phyloP scores from a whole-genome alignment of 495 filamentous ascomycete species.

The Daldinia grandis region DNA sequence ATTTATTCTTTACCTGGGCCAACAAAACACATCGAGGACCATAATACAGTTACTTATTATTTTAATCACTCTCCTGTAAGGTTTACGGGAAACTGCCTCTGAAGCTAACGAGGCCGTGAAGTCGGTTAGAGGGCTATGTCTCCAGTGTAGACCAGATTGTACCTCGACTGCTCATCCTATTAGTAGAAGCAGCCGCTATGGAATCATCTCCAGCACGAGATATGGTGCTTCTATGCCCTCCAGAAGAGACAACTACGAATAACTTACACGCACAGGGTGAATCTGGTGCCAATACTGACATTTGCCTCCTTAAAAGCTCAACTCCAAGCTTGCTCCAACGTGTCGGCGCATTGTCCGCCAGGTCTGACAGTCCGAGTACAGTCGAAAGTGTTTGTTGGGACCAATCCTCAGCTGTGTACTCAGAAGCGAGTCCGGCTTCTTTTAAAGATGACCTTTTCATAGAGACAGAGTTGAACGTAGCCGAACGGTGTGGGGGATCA shows the following conservation, averaged over 20 bases:
- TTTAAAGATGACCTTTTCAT: neutral
- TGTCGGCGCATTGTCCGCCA: neutral
- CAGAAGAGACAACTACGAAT: neutral
- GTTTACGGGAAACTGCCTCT: neutral
- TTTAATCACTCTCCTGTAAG: neutral
- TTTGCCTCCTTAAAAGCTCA: neutral
- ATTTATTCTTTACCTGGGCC: neutral
- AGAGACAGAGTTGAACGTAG: conserved; percentile 8
- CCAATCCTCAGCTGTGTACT: neutral
- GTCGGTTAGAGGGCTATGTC: neutral
- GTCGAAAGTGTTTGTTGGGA: conserved; percentile 13
- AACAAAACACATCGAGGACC: neutral
- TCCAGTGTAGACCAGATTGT: neutral
- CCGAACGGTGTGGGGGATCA: conserved; percentile 4
- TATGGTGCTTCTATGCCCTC: neutral
- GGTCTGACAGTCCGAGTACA: conserved; percentile 16
- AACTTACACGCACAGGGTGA: neutral
- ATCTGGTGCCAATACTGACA: neutral
- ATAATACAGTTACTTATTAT: neutral
- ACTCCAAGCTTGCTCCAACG: neutral
- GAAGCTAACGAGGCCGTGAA: neutral
- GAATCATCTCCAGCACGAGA: neutral
- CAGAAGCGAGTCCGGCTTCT: conserved; percentile 11
- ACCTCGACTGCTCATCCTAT: neutral
- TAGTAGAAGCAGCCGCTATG: conserved; percentile 3